A percentile compares a stretch with the other conserved stretches of the same genome.
Evolutionary conservation across 176 grass and related monocot genomes (phyloP).

Genomic region (Eragrostis nindensis): DNA sequence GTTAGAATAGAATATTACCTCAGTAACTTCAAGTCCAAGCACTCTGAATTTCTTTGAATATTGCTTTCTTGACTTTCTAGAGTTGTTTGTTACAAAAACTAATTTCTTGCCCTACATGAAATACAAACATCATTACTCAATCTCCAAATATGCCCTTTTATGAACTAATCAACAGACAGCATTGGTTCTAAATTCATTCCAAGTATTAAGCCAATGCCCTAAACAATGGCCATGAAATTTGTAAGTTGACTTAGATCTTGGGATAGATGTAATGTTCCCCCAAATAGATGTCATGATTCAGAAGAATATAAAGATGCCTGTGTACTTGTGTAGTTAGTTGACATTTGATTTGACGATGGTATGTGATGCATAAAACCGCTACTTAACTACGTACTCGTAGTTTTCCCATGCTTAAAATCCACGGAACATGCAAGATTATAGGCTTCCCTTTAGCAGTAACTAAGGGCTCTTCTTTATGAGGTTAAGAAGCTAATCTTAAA

Average conservation of each 20-base stretch:
- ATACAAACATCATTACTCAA: conserved; percentile 30
- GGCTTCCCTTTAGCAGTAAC: neutral
- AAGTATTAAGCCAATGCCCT: neutral
- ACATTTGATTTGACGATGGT: neutral
- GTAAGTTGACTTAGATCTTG: neutral
- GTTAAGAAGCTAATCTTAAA: neutral
- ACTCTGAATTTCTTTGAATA: conserved; percentile 82
- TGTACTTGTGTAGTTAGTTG: neutral
- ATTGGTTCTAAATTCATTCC: neutral
- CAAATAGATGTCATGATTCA: neutral
- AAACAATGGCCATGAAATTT: neutral
- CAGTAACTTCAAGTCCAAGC: conserved; percentile 82
- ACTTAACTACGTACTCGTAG: neutral
- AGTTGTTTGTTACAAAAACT: conserved; percentile 94
- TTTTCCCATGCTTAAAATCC: neutral
- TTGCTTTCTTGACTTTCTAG: conserved; percentile 81
- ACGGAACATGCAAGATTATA: neutral
- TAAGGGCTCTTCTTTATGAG: neutral
- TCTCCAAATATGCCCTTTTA: conserved; percentile 5
- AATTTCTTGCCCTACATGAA: conserved; percentile 90
- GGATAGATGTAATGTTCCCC: neutral
- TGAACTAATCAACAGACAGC: neutral
- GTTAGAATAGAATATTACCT: conserved; percentile 55
- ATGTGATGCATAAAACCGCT: neutral
- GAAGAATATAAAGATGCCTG: too few relatives aligned